Conservation (phyloP, 768 basidiomycete species). For the Lactifluus subvellereus region DNA sequence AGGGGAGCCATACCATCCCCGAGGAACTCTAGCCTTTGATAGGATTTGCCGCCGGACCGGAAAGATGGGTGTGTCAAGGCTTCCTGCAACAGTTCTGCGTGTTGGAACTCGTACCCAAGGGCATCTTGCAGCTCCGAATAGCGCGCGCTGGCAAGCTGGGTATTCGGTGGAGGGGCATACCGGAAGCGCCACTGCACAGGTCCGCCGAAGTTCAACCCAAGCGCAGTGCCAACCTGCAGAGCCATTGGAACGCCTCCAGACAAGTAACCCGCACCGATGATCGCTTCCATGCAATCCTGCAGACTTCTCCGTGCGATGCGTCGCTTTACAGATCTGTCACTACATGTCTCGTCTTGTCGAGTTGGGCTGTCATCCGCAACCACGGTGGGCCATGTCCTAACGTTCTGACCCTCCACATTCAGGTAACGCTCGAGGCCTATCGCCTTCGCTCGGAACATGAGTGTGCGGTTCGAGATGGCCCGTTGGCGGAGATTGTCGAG, state of each 20-base stretch:
- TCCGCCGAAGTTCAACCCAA: constrained; percentile 74
- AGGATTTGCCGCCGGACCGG: constrained; percentile 51
- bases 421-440: constrained; percentile 59
- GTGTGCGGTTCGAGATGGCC: constrained; percentile 62
- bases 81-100: constrained; percentile 59
- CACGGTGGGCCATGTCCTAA: constrained; percentile 55
- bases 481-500: constrained; percentile 58
- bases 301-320: constrained; percentile 61
- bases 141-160: constrained; percentile 38
- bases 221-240: constrained; percentile 52
- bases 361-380: constrained; percentile 36
- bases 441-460: constrained; percentile 62
- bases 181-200: constrained; percentile 60
- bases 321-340: constrained; percentile 36
- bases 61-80: constrained; percentile 87
- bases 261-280: constrained; percentile 69
- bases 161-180: constrained; percentile 35
- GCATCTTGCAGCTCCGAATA: constrained; percentile 52
- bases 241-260: constrained; percentile 69
- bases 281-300: constrained; percentile 87
- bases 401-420: constrained; percentile 49
- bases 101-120: constrained; percentile 66
- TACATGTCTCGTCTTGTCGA: constrained; percentile 24
- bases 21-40: constrained; percentile 83
- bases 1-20: constrained; percentile 64